Evolutionary conservation across 345 rosid genomes (phyloP).

Genomic region (Odontarrhena argentea): DNA sequence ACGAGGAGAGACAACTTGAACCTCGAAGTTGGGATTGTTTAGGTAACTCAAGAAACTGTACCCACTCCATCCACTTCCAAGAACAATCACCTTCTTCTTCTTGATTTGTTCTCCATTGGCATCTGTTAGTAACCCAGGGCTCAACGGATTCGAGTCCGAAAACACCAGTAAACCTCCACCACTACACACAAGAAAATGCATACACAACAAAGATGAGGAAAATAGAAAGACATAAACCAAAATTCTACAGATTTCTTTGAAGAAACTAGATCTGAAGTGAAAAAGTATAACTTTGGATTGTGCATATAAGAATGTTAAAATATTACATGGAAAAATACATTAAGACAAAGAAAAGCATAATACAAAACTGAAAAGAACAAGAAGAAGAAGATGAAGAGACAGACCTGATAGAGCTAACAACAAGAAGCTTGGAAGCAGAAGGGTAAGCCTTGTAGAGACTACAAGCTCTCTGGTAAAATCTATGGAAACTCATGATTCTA

Average conservation of each 20-base stretch:
- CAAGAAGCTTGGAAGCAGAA: conserved; percentile 53
- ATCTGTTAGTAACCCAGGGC: conserved; percentile 11
- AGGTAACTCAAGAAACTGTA: conserved; percentile 65
- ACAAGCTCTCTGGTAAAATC: conserved; percentile 47
- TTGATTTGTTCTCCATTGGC: conserved; percentile 28
- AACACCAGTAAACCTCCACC: conserved; percentile 58
- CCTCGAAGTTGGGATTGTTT: conserved; percentile 59
- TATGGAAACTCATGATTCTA: conserved; percentile 37
- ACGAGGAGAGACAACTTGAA: conserved; percentile 73
- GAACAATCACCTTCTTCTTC: conserved; percentile 78
- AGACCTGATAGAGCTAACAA: conserved; percentile 58
- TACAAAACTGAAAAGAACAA: neutral
- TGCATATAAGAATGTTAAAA: too few relatives aligned
- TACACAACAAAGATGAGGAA: neutral
- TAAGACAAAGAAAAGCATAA: too few relatives aligned
- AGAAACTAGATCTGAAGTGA: too few relatives aligned
- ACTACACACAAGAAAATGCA: conserved; percentile 38
- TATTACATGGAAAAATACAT: too few relatives aligned
- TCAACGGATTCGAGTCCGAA: conserved; percentile 43
- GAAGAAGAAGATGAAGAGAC: neutral
- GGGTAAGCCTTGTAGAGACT: conserved; percentile 49
- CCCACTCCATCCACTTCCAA: conserved; percentile 88
- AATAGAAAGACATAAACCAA: too few relatives aligned
- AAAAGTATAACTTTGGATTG: too few relatives aligned
- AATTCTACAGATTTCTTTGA: too few relatives aligned